phyloP scores from a whole-genome alignment of 2,329 filamentous ascomycete genomes.

The Venturia aucupariae region DNA sequence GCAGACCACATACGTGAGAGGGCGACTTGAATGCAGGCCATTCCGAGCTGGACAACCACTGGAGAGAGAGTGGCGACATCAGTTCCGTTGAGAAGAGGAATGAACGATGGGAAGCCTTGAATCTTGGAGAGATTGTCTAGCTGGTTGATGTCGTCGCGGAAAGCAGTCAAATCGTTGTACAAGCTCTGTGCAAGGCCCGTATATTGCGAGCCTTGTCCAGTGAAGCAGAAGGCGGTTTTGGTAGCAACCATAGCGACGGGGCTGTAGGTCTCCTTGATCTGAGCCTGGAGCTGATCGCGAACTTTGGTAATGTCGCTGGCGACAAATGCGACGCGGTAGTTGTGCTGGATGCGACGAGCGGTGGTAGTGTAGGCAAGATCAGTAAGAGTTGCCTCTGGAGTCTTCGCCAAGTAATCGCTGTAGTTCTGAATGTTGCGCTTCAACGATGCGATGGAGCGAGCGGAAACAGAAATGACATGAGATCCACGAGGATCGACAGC shows the following conservation, averaged over 20 bases:
- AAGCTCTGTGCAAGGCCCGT: conserved; percentile 41
- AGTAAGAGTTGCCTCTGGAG: conserved; percentile 36
- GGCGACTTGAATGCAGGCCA: conserved; percentile 44
- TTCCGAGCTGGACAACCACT: conserved; percentile 43
- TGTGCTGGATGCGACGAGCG: conserved; percentile 44
- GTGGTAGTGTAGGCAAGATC: conserved; percentile 45
- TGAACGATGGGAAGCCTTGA: conserved; percentile 40
- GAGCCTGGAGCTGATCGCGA: conserved; percentile 35
- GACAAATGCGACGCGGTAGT: conserved; percentile 41
- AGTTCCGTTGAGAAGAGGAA: conserved; percentile 39
- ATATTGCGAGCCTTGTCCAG: conserved; percentile 45
- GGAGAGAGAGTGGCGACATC: conserved; percentile 42
- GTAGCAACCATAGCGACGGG: conserved; percentile 44
- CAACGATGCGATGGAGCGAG: conserved; percentile 41
- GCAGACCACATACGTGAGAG: conserved; percentile 44
- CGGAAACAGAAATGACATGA: conserved; percentile 41
- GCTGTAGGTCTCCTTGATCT: conserved; percentile 41
- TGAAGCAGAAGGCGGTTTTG: conserved; percentile 44
- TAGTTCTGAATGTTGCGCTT: conserved; percentile 43
- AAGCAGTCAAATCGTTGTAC: conserved; percentile 39
- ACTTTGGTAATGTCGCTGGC: conserved; percentile 39
- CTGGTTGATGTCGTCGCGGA: conserved; percentile 41
- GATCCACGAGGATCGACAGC: conserved; percentile 37
- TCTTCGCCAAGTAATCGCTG: conserved; percentile 36
- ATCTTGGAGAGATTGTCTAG: conserved; percentile 38